Conservation (phyloP, 2,329 filamentous ascomycete species). For the Fusarium ambrosium region DNA sequence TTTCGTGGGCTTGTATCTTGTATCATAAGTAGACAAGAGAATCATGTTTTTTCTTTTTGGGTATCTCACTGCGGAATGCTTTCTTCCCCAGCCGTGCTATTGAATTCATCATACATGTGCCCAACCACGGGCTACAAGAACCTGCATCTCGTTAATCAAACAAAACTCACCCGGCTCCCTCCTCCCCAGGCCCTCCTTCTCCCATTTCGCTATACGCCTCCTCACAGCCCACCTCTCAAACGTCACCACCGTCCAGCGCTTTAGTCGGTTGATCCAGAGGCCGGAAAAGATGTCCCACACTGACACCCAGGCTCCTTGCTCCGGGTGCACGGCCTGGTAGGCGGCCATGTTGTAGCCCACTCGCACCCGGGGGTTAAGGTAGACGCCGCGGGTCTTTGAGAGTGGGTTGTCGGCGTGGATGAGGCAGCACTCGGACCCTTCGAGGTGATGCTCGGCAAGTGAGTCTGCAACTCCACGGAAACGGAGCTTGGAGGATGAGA, state of each 20-base stretch:
- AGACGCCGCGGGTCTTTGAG: conserved; percentile 67
- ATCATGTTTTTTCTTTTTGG: conserved; percentile 13
- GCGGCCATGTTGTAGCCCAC: conserved; percentile 72
- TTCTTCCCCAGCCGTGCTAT: background rate
- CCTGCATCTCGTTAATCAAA: conserved; percentile 73
- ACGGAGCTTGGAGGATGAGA: conserved; percentile 59
- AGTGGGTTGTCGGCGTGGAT: conserved; percentile 79
- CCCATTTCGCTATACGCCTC: conserved; percentile 56
- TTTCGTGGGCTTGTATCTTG: background rate
- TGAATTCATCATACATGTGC: conserved; percentile 61
- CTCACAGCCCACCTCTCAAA: conserved; percentile 53
- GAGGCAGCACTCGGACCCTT: conserved; percentile 85
- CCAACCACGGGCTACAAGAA: conserved; percentile 70
- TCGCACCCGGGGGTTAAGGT: conserved; percentile 76
- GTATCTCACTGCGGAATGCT: conserved; percentile 25
- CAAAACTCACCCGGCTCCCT: conserved; percentile 64
- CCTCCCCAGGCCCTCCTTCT: conserved; percentile 51
- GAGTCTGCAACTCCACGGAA: conserved; percentile 76
- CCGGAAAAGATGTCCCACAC: conserved; percentile 64
- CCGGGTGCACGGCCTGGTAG: conserved; percentile 63
- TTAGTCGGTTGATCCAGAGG: conserved; percentile 70
- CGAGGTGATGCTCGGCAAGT: conserved; percentile 73
- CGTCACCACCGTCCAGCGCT: conserved; percentile 56
- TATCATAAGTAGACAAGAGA: background rate
- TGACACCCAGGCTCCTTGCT: conserved; percentile 60